phyloP scores from a whole-genome alignment of 2,329 filamentous ascomycete species.

The Orbilia javanica region DNA sequence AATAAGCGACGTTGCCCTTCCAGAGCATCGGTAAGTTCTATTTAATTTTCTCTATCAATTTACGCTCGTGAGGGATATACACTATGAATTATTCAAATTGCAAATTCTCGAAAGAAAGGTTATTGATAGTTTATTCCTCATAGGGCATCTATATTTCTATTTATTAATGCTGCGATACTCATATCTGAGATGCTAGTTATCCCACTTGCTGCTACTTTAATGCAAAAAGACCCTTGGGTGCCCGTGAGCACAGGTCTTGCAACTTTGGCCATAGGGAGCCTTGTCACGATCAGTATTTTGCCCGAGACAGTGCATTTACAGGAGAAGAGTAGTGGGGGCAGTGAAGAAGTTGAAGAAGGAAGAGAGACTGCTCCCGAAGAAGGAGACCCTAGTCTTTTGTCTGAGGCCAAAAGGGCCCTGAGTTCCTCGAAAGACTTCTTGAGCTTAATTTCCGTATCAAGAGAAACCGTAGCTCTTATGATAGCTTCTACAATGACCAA shows the following conservation, averaged over 20 bases:
- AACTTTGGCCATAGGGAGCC: not conserved
- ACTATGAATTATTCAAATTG: no score
- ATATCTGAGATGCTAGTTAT: conserved; percentile 1
- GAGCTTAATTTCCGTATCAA: not conserved
- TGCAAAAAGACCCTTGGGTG: conserved; percentile 1
- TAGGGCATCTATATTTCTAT: conserved; percentile 8
- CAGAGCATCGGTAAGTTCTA: not conserved
- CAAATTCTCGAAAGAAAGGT: no score
- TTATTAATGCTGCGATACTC: not conserved
- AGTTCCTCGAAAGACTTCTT: not conserved
- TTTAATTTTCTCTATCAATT: no score
- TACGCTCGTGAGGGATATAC: no score
- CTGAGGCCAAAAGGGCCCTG: not conserved
- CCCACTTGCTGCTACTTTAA: not conserved
- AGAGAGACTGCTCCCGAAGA: not conserved
- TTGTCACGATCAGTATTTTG: not conserved
- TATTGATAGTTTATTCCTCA: no score
- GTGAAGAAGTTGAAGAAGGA: not conserved
- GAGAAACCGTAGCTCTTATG: not conserved
- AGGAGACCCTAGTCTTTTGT: not conserved
- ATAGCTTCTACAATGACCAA: conserved; percentile 5
- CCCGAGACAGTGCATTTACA: conserved; percentile 5
- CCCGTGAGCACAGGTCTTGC: not conserved
- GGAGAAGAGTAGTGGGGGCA: no score
- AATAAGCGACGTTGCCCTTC: not conserved